phyloP scores from a whole-genome alignment of 306 rosid genomes.

The Cucumis hystrix region DNA sequence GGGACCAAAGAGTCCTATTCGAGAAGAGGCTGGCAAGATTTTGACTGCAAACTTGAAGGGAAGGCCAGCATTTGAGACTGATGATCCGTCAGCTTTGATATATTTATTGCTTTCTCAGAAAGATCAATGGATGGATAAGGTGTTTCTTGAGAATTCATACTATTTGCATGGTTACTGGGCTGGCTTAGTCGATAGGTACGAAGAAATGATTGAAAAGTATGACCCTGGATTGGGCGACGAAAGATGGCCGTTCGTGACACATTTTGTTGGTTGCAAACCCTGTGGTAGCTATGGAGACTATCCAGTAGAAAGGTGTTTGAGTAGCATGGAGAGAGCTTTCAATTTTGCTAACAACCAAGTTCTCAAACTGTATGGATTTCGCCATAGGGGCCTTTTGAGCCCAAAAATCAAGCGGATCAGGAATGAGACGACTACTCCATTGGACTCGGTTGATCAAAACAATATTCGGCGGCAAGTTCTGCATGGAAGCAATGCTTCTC shows the following conservation, averaged over 20 bases:
- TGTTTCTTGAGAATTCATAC: constrained; percentile 75
- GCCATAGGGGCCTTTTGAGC: constrained; percentile 83
- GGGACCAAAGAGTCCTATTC: constrained; percentile 80
- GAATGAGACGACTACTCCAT: constrained; percentile 68
- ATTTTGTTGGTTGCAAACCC: constrained; percentile 95
- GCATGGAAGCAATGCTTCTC: constrained; percentile 22
- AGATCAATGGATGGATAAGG: constrained; percentile 85
- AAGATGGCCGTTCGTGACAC: constrained; percentile 97
- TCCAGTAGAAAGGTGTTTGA: constrained; percentile 80
- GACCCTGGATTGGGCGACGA: constrained; percentile 90
- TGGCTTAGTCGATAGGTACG: constrained; percentile 86
- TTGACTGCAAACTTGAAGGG: constrained; percentile 86
- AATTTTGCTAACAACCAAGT: constrained; percentile 96
- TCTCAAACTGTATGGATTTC: constrained; percentile 73
- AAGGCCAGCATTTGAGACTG: constrained; percentile 88
- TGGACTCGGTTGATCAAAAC: constrained; percentile 57
- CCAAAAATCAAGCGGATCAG: constrained; percentile 91
- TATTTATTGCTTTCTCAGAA: constrained; percentile 72
- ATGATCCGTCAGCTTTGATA: constrained; percentile 90
- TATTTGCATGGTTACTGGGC: constrained; percentile 98
- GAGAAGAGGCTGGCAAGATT: constrained; percentile 81
- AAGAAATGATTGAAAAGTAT: constrained; percentile 94
- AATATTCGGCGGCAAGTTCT: constrained; percentile 55
- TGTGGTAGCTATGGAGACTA: constrained; percentile 99
- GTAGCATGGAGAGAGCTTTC: constrained; percentile 96